Evolutionary conservation across 2,329 filamentous ascomycete species (phyloP).

Genomic region (Botryotinia convoluta): DNA sequence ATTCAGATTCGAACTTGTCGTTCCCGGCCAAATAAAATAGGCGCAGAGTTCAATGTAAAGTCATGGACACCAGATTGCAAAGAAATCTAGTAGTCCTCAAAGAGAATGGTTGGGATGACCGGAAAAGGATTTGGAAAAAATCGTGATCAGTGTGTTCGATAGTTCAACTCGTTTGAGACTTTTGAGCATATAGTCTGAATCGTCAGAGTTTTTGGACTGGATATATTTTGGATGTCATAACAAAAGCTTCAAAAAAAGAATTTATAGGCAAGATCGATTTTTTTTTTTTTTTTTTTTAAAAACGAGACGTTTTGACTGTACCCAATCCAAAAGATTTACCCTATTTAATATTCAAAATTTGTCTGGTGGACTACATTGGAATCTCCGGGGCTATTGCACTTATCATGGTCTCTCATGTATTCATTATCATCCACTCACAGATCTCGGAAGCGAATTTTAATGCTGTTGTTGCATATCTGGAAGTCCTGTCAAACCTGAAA

Average conservation of each 20-base stretch:
- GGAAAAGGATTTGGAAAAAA: neutral
- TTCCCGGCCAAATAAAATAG: accelerated
- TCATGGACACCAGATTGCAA: neutral
- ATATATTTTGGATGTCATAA: accelerated
- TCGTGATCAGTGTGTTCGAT: neutral
- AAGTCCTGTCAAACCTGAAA: neutral
- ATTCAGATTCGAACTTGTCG: neutral
- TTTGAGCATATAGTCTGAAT: neutral
- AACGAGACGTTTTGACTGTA: neutral
- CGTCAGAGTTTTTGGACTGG: too few species aligned
- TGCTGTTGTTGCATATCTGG: neutral
- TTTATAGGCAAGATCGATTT: too few species aligned
- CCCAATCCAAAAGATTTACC: neutral
- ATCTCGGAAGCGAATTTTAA: neutral
- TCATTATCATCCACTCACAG: neutral
- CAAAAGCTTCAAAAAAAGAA: neutral
- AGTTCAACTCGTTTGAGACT: neutral
- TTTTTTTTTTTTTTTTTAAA: too few species aligned
- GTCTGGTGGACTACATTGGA: accelerated
- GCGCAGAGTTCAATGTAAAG: neutral
- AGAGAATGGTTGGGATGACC: neutral
- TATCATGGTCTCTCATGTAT: neutral
- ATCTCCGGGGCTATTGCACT: neutral
- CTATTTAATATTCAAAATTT: neutral
- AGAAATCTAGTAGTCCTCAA: neutral